Percentiles rank a stretch among this genome's conserved stretches.
phyloP scores from a whole-genome alignment of 2,329 filamentous ascomycete species.

The Colletotrichum spaethianum region DNA sequence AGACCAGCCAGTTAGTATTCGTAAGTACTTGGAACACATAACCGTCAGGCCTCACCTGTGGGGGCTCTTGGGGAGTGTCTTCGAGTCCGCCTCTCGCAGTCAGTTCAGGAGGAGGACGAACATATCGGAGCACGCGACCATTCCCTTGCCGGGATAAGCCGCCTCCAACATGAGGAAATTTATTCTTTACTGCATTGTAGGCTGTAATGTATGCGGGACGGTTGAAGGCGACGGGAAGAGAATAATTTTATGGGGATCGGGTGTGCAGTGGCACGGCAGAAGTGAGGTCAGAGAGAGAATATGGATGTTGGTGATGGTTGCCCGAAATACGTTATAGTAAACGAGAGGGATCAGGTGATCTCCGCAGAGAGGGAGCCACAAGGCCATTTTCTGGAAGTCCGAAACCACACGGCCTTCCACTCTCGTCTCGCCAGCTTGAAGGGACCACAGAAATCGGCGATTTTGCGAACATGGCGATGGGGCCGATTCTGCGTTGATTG shows the following conservation, averaged over 20 bases:
- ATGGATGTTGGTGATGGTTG: conserved; percentile 50
- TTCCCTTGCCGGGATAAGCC: no score
- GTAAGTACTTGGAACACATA: no score
- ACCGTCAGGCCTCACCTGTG: no score
- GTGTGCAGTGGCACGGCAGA: conserved; percentile 39
- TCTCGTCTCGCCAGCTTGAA: background rate
- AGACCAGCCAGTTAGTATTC: no score
- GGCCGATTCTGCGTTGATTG: no score
- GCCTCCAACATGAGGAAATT: no score
- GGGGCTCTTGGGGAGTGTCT: no score
- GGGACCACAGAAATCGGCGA: background rate
- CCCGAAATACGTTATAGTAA: conserved; percentile 56
- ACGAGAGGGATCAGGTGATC: conserved; percentile 53
- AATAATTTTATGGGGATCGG: conserved; percentile 39
- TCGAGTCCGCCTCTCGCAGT: no score
- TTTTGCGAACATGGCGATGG: background rate
- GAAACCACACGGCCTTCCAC: background rate
- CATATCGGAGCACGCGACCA: no score
- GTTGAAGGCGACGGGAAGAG: conserved; percentile 42
- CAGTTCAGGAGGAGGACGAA: no score
- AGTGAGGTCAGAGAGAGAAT: conserved; percentile 47
- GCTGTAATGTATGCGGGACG: conserved; percentile 44
- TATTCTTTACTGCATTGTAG: no score
- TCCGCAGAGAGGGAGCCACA: conserved; percentile 44
- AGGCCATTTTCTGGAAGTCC: background rate